These are phyloP conservation scores for Rhodotorula taiwanensis DNA, from an alignment of 768 basidiomycete species.

Conservation along the genomic window DNA sequence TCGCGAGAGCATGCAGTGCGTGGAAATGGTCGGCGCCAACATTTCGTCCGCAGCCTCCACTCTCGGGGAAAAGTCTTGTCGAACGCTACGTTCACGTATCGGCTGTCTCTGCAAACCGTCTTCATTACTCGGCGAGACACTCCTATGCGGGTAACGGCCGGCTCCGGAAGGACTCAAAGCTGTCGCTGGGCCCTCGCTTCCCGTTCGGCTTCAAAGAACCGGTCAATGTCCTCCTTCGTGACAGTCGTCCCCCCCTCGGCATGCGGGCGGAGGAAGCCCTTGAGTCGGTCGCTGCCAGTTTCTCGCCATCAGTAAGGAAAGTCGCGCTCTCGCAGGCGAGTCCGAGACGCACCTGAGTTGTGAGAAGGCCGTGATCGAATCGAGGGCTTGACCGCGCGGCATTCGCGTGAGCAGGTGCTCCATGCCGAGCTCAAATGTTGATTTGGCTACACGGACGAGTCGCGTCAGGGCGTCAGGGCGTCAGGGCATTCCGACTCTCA, in stretches of 20 bases:
- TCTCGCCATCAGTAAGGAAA: background rate
- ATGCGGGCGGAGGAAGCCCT: constrained; percentile 32
- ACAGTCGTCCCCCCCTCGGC: constrained; percentile 33
- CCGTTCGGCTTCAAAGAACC: constrained; percentile 30
- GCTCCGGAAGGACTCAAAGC: no score
- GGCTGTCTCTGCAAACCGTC: no score
- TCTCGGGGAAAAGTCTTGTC: no score
- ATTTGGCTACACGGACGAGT: constrained; percentile 17
- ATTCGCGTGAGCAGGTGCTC: constrained; percentile 30
- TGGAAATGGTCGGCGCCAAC: no score
- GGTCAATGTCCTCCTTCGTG: constrained; percentile 33
- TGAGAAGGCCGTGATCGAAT: constrained; percentile 33
- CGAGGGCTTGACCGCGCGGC: constrained; percentile 36
- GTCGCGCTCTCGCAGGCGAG: no score
- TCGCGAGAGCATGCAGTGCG: background rate
- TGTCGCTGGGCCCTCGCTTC: background rate
- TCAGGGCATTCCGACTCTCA: no score
- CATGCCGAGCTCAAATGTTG: constrained; percentile 38
- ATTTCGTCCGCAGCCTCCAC: no score
- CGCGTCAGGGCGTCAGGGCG: background rate
- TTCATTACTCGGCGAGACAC: no score
- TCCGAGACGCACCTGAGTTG: constrained; percentile 13
- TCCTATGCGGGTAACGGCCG: no score
- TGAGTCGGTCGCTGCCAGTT: constrained; percentile 37
- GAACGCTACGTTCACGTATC: no score